Percentiles rank a stretch among this genome's conserved stretches.
phyloP scores from a whole-genome alignment of 2,329 filamentous ascomycete species.

The Penicillium brasilianum region DNA sequence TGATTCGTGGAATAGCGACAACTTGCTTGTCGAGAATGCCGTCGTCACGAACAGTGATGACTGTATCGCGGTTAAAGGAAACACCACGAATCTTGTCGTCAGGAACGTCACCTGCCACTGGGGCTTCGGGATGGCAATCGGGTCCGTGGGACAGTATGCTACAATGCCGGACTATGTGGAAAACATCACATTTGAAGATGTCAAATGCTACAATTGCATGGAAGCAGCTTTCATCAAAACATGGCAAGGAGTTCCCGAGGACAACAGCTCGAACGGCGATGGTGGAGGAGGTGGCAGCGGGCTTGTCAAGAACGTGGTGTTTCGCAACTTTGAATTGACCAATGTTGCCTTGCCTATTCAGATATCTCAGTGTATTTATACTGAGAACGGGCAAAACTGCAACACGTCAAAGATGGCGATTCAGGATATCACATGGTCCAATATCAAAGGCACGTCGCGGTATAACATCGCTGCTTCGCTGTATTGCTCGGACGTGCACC shows the following conservation, averaged over 20 bases:
- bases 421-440: slow-evolving; percentile 55
- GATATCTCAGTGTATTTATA: slow-evolving; percentile 37
- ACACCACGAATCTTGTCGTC: slow-evolving; percentile 48
- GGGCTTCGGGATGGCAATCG: slow-evolving; percentile 46
- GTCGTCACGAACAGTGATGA: slow-evolving; percentile 46
- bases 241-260: slow-evolving; percentile 28
- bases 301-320: slow-evolving; percentile 30
- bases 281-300: slow-evolving; percentile 32
- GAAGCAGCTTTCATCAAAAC: slow-evolving; percentile 35
- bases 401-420: slow-evolving; percentile 52
- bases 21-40: slow-evolving; percentile 55
- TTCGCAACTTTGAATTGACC: slow-evolving; percentile 30
- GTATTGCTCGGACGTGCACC: slow-evolving; percentile 50
- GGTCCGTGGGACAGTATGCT: slow-evolving; percentile 48
- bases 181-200: slow-evolving; percentile 46
- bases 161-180: slow-evolving; percentile 43
- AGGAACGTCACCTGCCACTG: slow-evolving; percentile 47
- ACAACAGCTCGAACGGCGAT: slow-evolving; percentile 30
- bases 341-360: slow-evolving; percentile 34
- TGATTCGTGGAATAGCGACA: slow-evolving; percentile 58
- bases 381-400: slow-evolving; percentile 35
- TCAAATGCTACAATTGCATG: slow-evolving; percentile 26
- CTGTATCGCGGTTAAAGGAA: slow-evolving; percentile 49
- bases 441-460: slow-evolving; percentile 55
- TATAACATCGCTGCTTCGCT: slow-evolving; percentile 57